These are phyloP conservation scores for Alternaria triticimaculans DNA, from an alignment of 2,329 filamentous ascomycete genomes.

Conservation along the genomic window DNA sequence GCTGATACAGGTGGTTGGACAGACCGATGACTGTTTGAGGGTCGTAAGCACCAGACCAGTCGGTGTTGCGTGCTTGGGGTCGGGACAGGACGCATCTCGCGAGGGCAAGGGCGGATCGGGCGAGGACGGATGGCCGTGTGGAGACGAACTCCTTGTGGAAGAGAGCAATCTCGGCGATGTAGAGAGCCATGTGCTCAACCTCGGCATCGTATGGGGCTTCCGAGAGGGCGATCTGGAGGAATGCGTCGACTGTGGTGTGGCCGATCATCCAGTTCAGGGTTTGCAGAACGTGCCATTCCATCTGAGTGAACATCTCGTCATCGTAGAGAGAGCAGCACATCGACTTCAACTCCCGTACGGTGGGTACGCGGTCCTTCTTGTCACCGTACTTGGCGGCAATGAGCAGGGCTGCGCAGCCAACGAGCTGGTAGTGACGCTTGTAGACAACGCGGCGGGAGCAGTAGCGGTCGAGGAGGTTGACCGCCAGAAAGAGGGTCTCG, in stretches of 20 bases:
- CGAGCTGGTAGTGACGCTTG: constrained; percentile 98
- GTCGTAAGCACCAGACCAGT: constrained; percentile 77
- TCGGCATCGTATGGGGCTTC: constrained; percentile 79
- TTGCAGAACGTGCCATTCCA: constrained; percentile 99
- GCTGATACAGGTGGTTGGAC: constrained; percentile 70
- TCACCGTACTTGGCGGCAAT: constrained; percentile 99
- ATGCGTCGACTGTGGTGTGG: constrained; percentile 94
- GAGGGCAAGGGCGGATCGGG: constrained; percentile 83
- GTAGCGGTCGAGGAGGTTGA: constrained; percentile 97
- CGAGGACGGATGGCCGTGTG: constrained; percentile 87
- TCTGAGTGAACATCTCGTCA: constrained; percentile 99
- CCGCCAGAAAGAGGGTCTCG: constrained; percentile 92
- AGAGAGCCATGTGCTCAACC: constrained; percentile 92
- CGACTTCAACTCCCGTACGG: constrained; percentile 94
- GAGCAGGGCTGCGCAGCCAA: constrained; percentile 92
- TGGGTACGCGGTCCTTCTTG: constrained; percentile 97
- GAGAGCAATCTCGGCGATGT: constrained; percentile 91
- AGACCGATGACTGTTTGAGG: constrained; percentile 69
- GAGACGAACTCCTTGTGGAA: constrained; percentile 98
- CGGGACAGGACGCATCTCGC: constrained; percentile 85
- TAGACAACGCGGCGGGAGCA: constrained; percentile 98
- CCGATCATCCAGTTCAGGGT: constrained; percentile 96
- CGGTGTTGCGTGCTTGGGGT: constrained; percentile 74
- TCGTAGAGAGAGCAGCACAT: constrained; percentile 99
- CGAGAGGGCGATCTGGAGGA: constrained; percentile 83